Conservation (phyloP, 2,329 filamentous ascomycete species). For the Thelonectria discophora region DNA sequence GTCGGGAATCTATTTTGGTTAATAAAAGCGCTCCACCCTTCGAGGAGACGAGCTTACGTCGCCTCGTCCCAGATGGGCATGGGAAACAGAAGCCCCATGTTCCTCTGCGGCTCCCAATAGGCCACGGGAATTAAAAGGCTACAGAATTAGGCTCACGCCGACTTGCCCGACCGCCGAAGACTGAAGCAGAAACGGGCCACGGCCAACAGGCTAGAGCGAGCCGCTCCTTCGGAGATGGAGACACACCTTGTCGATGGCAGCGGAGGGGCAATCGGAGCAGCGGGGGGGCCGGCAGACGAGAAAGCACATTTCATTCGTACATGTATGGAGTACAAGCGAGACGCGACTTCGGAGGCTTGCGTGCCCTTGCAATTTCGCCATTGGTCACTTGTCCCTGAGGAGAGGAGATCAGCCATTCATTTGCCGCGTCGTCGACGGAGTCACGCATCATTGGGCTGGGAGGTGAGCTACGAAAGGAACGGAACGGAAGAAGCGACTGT, state of each 20-base stretch:
- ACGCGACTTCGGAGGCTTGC: conserved; percentile 20
- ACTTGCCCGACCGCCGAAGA: neutral
- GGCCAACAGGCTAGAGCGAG: neutral
- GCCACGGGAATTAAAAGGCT: neutral
- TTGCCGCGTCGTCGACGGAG: conserved; percentile 20
- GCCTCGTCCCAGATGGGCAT: conserved; percentile 13
- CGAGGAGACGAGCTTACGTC: conserved; percentile 1
- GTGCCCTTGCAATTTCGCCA: conserved; percentile 24
- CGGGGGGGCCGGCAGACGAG: conserved; percentile 19
- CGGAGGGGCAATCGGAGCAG: conserved; percentile 18
- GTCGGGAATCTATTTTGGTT: conserved; percentile 22
- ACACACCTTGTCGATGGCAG: conserved; percentile 11
- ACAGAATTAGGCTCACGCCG: neutral
- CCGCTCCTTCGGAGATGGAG: neutral
- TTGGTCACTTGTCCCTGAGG: conserved; percentile 4
- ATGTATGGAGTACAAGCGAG: conserved; percentile 20
- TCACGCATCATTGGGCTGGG: conserved; percentile 5
- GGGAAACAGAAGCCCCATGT: neutral
- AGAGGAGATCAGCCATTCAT: conserved; percentile 27
- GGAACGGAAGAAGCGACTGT: conserved; percentile 27
- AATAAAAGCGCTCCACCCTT: conserved; percentile 16
- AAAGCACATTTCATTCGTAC: no score
- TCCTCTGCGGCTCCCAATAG: conserved; percentile 4
- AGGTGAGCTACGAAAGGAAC: conserved; percentile 22
- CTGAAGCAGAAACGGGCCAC: neutral